Base-by-base conservation (phyloP, 768 basidiomycete species). In the Boletus patriciae region DNA sequence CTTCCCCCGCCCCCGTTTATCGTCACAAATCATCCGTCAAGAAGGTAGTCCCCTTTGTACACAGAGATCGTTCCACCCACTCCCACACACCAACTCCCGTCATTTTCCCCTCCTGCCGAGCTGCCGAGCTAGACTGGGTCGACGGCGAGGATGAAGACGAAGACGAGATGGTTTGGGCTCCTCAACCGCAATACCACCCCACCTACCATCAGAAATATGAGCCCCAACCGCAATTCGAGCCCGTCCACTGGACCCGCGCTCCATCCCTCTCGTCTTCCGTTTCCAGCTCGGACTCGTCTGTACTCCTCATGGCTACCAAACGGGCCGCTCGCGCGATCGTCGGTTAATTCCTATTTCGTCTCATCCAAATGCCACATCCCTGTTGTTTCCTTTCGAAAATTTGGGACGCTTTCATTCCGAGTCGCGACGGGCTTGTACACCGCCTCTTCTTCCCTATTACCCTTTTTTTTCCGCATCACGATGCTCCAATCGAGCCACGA, bases 31-130 rank as follows among this genome's bases (percentile, higher is more conserved):
- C 8, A 1, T 10, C 50, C 9, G 4, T 40, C 10, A 68, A 41
- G 52, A 71, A 63, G 47, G 42, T 31, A 0, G 10, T 18, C 1
- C 12, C 41, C 16, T 23, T 46, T 0, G 15, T 37, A 3, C 70
- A 66, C 47, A 50, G 48, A 27, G 55, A 65, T 27, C 61, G 50
- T 13, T 54, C 63, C 2, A 60, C 67, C 4, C 58, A 63, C 42
- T 66, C 68, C 0, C 70, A 71, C 54, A 71, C 70, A 0, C 70
- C 70, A 2, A 72, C 70, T 0, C 70, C 70, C 3, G 72, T 72
- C 33, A 42, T 73, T 4, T 72, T 72, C 34, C 70, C 70, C 36
- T 72, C 70, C 18, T 72, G 72, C 38, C 68, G 70, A 6, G 64
- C 70, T 1, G 62, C 34, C 1, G 69, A 70, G 11, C 42, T 70